Base-by-base conservation (phyloP, 2,329 filamentous ascomycete genomes). In the Tolypocladium pustulatum region DNA sequence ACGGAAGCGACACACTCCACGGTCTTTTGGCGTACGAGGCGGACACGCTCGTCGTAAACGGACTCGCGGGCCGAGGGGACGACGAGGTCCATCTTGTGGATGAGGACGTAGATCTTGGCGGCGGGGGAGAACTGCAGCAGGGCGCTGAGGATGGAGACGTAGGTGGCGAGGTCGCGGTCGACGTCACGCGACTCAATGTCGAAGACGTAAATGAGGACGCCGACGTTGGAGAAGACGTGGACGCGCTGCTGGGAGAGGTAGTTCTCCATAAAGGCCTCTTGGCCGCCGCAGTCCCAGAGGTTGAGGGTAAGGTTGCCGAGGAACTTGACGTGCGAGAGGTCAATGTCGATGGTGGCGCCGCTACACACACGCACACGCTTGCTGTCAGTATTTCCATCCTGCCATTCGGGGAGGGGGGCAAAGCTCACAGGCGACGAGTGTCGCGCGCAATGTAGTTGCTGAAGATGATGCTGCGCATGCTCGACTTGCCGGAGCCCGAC, bases 81-180 rank as follows among this genome's bases (percentile, higher is more conserved):
- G 55, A 97, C 91, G 32, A 99, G 83, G 72, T 99, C 94, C 89
- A 99, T 97, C 76, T 99, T 99, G 85, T 99, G 94, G 65, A 99
- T 89, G 52, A 99, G 84, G 61, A 94, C 89, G 76, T 97, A 99
- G 67, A 99, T 87, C 71, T 90, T 89, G 62, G 93, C 91, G 3
- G 79, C 77, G 37, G 83, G 79, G 54, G 90, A 95, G 79, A 86
- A 96, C 75, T 97, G 92, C 58, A 87, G 83, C 43, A 99, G 81
- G 0, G 94, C 94, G 55, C 87, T 85, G 65, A 97, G 90, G 71
- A 97, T 94, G 64, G 90, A 88, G 57, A 88, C 86, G 78, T 97
- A 99, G 60, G 91, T 96, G 59, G 93, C 86, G 57, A 97, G 84
- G 72, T 99, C 94, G 66, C 91, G 88, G 62, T 94, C 90, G 67